Conservation (phyloP, 169 alveolate genomes). For the Plasmodium fragile region DNA sequence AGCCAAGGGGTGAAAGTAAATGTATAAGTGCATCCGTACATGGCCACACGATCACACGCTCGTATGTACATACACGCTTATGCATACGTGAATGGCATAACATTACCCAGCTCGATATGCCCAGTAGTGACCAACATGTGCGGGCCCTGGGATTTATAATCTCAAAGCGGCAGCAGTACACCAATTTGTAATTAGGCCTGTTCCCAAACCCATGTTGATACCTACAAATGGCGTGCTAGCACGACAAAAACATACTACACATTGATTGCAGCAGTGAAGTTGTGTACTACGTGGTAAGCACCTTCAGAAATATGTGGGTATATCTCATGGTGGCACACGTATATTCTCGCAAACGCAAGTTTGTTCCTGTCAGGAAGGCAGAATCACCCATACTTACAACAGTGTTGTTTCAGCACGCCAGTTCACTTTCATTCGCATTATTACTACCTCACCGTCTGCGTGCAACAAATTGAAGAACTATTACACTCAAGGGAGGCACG, state of each 20-base stretch:
- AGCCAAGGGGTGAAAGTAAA: neutral
- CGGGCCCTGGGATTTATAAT: neutral
- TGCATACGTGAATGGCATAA: neutral
- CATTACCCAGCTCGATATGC: neutral
- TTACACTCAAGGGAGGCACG: neutral
- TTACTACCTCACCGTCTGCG: neutral
- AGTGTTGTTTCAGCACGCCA: neutral
- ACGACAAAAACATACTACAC: conserved; percentile 2
- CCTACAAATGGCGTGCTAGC: neutral
- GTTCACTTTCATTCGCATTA: neutral
- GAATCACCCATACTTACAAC: neutral
- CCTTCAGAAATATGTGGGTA: neutral
- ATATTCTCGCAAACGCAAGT: neutral
- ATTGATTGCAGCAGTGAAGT: neutral
- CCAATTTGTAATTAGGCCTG: neutral
- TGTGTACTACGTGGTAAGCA: neutral
- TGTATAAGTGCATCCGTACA: neutral
- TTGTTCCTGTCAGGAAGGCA: neutral
- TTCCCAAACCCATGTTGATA: neutral
- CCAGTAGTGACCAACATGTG: neutral
- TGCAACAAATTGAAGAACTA: neutral
- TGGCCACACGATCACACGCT: neutral
- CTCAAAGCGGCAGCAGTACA: neutral
- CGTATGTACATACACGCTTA: neutral
- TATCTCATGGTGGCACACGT: neutral